Conservation (phyloP, 2,329 filamentous ascomycete genomes). For the Penicillium rolfsii region DNA sequence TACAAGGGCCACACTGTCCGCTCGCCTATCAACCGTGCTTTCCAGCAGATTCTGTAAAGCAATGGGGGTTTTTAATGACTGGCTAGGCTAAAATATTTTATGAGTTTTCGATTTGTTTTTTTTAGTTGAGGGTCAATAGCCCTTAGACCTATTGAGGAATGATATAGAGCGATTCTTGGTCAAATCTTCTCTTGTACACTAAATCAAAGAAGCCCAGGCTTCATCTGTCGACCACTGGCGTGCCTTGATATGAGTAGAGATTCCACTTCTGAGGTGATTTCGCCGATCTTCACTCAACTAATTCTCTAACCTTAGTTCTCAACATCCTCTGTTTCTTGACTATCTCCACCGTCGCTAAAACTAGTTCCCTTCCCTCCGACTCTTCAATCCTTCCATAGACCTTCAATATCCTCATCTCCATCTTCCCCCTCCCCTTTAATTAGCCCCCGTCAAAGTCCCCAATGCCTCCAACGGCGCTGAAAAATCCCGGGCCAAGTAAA, state of each 20-base stretch:
- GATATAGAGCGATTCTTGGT: constrained; percentile 30
- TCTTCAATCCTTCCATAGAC: neutral
- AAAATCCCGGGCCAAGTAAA: constrained; percentile 91
- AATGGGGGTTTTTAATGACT: constrained; percentile 11
- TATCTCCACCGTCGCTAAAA: neutral
- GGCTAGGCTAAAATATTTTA: constrained; percentile 27
- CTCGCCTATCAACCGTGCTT: constrained; percentile 94
- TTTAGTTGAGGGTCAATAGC: constrained; percentile 33
- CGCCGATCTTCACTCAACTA: neutral
- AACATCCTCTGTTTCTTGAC: neutral
- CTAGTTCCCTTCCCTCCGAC: neutral
- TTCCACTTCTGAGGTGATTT: neutral
- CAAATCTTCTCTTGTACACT: neutral
- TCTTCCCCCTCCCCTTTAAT: constrained; percentile 76
- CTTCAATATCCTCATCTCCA: neutral
- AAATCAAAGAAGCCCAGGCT: neutral
- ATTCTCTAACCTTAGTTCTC: neutral
- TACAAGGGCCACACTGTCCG: constrained; percentile 95
- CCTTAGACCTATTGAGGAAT: constrained; percentile 30
- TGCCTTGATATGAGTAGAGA: neutral
- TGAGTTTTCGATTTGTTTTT: constrained; percentile 15
- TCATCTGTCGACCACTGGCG: neutral
- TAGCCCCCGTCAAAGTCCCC: constrained; percentile 87
- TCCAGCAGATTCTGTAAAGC: constrained; percentile 88
- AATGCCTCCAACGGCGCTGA: constrained; percentile 87